Evolutionary conservation across 208 protist genomes (phyloP).

Genomic region (Acanthamoeba lugdunensis): DNA sequence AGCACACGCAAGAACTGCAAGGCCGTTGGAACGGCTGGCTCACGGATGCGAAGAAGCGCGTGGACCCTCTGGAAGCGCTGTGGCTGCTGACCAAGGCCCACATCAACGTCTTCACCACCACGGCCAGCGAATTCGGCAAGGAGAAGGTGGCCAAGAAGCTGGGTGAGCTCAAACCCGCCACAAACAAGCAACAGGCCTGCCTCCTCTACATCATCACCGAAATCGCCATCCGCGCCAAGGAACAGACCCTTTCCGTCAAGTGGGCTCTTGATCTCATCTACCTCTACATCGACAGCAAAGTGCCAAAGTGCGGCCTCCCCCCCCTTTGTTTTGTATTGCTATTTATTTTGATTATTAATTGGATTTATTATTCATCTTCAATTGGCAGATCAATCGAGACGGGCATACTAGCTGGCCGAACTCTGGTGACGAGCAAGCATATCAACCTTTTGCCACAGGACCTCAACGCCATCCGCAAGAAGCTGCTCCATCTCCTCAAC

Average conservation of each 20-base stretch:
- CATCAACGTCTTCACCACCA: slow-evolving; percentile 57
- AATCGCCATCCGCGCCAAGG: slow-evolving; percentile 53
- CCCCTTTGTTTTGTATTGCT: background rate
- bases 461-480: slow-evolving; percentile 71
- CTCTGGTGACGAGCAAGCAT: slow-evolving; percentile 16
- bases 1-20: slow-evolving; percentile 56
- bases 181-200: slow-evolving; percentile 56
- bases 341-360: background rate
- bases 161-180: slow-evolving; percentile 50
- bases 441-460: slow-evolving; percentile 41
- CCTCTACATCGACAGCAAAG: slow-evolving; percentile 69
- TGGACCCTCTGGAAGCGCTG: slow-evolving; percentile 30
- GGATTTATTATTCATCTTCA: too few relatives aligned
- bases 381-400: slow-evolving; percentile 8
- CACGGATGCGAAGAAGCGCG: slow-evolving; percentile 64
- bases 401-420: background rate
- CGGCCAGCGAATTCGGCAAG: slow-evolving; percentile 64
- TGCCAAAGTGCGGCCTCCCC: slow-evolving; percentile 32
- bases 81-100: slow-evolving; percentile 69
- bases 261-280: slow-evolving; percentile 67
- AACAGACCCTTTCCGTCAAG: slow-evolving; percentile 57
- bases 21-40: slow-evolving; percentile 55
- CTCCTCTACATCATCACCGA: slow-evolving; percentile 65
- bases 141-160: slow-evolving; percentile 71
- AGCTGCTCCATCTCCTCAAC: slow-evolving; percentile 70